Percentiles rank a stretch among this genome's conserved stretches.
phyloP scores from a whole-genome alignment of 169 alveolate genomes.

The Plasmodium gaboni region DNA sequence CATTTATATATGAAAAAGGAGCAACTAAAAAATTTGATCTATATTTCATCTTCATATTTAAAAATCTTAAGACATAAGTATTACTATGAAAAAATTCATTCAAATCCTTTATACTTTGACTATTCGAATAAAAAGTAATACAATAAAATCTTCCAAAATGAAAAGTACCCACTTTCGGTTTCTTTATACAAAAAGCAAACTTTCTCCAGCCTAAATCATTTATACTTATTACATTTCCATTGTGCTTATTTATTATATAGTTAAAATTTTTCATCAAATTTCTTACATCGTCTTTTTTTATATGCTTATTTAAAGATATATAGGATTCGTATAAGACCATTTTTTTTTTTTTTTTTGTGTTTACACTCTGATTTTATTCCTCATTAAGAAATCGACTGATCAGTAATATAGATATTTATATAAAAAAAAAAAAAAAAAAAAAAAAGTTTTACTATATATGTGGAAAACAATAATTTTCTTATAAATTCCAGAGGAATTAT shows the following conservation, averaged over 20 bases:
- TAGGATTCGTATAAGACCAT: slow-evolving; percentile 75
- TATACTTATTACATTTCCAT: slow-evolving; percentile 71
- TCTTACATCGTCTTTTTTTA: slow-evolving; percentile 72
- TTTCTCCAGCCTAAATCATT: slow-evolving; percentile 77
- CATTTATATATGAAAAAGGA: slow-evolving; percentile 84
- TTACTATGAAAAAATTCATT: slow-evolving; percentile 84
- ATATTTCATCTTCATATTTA: slow-evolving; percentile 84
- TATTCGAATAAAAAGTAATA: slow-evolving; percentile 84
- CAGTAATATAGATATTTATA: no score
- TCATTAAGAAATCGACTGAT: background rate
- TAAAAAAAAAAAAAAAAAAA: background rate
- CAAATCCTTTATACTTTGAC: slow-evolving; percentile 82
- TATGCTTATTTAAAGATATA: slow-evolving; percentile 64
- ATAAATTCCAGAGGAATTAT: no score
- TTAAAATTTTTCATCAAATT: slow-evolving; percentile 75
- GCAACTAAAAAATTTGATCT: slow-evolving; percentile 85
- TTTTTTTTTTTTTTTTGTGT: slow-evolving; percentile 3
- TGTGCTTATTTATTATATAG: slow-evolving; percentile 59
- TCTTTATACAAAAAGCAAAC: slow-evolving; percentile 79
- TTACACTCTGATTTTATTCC: background rate
- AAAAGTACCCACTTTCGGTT: slow-evolving; percentile 86
- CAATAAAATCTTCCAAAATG: slow-evolving; percentile 87
- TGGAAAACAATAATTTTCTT: no score
- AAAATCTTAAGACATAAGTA: slow-evolving; percentile 82
- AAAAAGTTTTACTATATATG: no score